These are phyloP conservation scores for Cutaneotrichosporon spelunceum DNA, from an alignment of 1,284 basidiomycete genomes.

Conservation along the genomic window DNA sequence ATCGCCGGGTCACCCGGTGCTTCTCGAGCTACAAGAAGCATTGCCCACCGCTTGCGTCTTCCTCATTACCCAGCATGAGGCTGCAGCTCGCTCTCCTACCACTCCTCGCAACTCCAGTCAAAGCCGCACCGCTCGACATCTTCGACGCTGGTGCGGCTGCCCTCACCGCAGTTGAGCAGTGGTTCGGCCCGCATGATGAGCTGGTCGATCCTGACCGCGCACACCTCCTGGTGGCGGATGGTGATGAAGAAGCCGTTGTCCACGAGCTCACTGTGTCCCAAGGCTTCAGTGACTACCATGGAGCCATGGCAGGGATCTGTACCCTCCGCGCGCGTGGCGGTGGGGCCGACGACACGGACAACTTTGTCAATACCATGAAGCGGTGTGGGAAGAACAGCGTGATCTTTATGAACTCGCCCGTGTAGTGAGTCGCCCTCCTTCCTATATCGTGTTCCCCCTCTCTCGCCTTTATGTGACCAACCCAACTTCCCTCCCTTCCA, in stretches of 20 bases:
- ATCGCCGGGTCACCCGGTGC: neutral
- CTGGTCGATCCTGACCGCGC: neutral
- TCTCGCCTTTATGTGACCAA: no score
- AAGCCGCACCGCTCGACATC: neutral
- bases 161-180: neutral
- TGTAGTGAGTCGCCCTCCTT: conserved; percentile 29
- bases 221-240: neutral
- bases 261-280: conserved; percentile 6
- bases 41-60: neutral
- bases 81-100: neutral
- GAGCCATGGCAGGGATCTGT: conserved; percentile 33
- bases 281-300: neutral
- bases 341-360: conserved; percentile 55
- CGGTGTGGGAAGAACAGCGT: conserved; percentile 59
- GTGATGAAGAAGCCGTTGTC: neutral
- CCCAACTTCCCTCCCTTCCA: neutral
- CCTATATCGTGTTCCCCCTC: no score
- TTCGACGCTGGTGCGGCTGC: neutral
- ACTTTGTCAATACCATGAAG: conserved; percentile 56
- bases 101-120: neutral
- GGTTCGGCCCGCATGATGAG: neutral
- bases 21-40: neutral
- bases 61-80: neutral
- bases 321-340: conserved; percentile 51
- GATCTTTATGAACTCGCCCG: conserved; percentile 41